Conservation (phyloP, 225 moss, liverwort and hornwort species). For the Straminergon stramineum region DNA sequence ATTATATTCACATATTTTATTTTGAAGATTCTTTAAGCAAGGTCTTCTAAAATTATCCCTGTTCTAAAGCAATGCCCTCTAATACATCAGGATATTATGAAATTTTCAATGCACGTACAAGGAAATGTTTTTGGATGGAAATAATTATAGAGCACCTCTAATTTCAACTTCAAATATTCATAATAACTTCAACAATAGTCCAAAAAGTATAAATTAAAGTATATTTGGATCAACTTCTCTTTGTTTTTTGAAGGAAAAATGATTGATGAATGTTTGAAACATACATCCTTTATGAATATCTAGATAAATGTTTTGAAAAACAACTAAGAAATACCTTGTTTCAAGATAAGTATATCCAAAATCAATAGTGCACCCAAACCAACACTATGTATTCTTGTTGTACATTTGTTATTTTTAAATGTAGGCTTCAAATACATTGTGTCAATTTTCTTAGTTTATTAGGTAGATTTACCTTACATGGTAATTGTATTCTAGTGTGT, state of each 20-base stretch:
- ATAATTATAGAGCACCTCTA: neutral
- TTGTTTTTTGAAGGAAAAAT: neutral
- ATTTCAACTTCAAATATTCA: neutral
- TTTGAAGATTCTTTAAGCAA: neutral
- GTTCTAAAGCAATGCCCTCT: neutral
- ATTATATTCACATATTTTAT: neutral
- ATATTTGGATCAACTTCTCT: neutral
- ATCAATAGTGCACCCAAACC: neutral
- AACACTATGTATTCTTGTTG: neutral
- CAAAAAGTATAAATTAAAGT: neutral
- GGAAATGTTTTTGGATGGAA: neutral
- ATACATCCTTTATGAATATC: accelerated
- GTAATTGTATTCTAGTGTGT: neutral
- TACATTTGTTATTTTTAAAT: neutral
- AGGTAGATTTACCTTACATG: neutral
- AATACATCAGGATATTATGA: accelerated
- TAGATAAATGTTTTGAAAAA: accelerated
- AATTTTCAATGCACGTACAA: neutral
- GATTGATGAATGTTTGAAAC: neutral
- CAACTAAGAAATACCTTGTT: accelerated
- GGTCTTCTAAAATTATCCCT: neutral
- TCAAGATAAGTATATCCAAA: accelerated
- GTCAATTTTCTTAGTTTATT: neutral
- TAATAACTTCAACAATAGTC: neutral
- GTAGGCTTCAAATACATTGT: neutral